phyloP scores from a whole-genome alignment of 75 land plant genomes.

The Picea sitchensis region DNA sequence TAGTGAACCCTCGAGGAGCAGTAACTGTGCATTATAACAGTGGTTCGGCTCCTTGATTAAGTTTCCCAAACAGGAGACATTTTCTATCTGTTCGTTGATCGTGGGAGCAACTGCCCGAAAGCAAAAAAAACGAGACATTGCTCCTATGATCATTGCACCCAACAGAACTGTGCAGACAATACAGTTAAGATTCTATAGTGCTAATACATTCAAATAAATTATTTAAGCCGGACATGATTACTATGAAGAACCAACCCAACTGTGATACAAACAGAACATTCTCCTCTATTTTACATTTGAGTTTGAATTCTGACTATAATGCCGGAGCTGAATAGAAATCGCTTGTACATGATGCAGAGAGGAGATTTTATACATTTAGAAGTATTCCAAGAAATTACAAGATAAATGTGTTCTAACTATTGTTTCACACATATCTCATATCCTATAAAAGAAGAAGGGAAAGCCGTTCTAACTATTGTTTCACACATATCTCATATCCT shows the following conservation, averaged over 20 bases:
- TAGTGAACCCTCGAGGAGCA: neutral
- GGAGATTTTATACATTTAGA: no score
- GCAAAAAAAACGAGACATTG: neutral
- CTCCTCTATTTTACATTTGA: no score
- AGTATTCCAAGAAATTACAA: no score
- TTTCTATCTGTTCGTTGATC: conserved; percentile 4
- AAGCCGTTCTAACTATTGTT: no score
- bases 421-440: no score
- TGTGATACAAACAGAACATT: no score
- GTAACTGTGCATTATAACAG: neutral
- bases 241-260: no score
- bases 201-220: neutral
- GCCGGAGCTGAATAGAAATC: neutral
- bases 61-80: neutral
- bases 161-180: neutral
- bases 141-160: conserved; percentile 6
- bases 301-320: neutral
- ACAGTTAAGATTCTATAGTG: neutral
- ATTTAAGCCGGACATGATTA: conserved; percentile 3
- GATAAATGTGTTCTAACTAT: no score
- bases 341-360: neutral
- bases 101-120: neutral
- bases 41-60: neutral
- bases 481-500: no score
- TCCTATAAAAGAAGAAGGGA: no score